Percentiles rank a stretch among this genome's conserved stretches.
These are phyloP conservation scores for Bryopsis sp. DNA, from an alignment of 139 green algal genomes.

Conservation along the genomic window DNA sequence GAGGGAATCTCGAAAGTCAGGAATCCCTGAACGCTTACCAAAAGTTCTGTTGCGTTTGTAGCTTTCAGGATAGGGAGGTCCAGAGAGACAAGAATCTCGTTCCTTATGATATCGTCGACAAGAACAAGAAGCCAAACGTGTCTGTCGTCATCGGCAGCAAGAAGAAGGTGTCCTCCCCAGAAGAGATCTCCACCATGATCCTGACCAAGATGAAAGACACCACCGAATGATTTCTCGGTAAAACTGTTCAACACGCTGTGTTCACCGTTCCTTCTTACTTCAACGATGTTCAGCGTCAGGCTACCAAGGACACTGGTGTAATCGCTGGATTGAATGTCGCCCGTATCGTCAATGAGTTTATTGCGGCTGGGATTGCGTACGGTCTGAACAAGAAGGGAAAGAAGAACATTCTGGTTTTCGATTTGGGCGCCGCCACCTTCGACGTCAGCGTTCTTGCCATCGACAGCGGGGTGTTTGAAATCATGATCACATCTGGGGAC, in stretches of 20 bases:
- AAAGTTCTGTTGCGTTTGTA: too few relatives aligned
- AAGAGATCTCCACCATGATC: slow-evolving; percentile 45
- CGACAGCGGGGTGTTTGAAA: slow-evolving; percentile 73
- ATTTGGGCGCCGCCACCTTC: slow-evolving; percentile 97
- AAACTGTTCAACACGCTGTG: slow-evolving; percentile 40
- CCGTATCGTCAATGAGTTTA: slow-evolving; percentile 99
- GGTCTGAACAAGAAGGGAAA: slow-evolving; percentile 96
- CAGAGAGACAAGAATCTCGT: slow-evolving; percentile 94
- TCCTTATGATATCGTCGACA: slow-evolving; percentile 93
- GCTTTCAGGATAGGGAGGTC: slow-evolving; percentile 88
- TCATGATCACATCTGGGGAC: slow-evolving; percentile 88
- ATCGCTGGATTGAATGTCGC: slow-evolving; percentile 90
- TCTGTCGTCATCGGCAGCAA: slow-evolving; percentile 44
- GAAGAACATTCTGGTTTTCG: slow-evolving; percentile 98
- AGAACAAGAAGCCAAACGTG: slow-evolving; percentile 88
- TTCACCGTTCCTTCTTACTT: slow-evolving; percentile 87
- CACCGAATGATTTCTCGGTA: slow-evolving; percentile 62
- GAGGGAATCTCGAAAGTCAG: too few relatives aligned
- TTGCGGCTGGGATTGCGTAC: slow-evolving; percentile 93
- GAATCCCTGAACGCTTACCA: too few relatives aligned
- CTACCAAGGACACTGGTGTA: slow-evolving; percentile 85
- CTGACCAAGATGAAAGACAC: slow-evolving; percentile 69
- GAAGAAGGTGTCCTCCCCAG: slow-evolving; percentile 25
- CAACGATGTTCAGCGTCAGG: slow-evolving; percentile 96
- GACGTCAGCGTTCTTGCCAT: slow-evolving; percentile 99